Evolutionary conservation across 257 asterid genomes (phyloP).

Genomic region (Solanum neorickii): DNA sequence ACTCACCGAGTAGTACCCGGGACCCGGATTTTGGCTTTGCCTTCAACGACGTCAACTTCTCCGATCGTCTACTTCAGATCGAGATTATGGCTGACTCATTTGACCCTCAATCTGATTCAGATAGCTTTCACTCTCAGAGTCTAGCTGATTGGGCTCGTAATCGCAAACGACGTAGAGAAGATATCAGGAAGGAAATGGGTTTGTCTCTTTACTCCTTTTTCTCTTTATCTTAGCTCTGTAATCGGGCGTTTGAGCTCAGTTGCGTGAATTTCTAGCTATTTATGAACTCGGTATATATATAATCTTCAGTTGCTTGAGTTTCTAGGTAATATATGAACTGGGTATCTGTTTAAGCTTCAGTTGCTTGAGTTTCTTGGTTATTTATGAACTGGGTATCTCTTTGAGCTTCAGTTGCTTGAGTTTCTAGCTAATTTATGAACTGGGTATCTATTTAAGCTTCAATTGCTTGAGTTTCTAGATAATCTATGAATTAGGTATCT

Average conservation of each 20-base stretch:
- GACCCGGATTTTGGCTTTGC: conserved; percentile 62
- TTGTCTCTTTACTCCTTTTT: not conserved
- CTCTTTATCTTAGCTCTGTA: not conserved
- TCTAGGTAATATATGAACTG: not conserved
- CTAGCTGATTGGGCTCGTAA: conserved; percentile 44
- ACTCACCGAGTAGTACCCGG: conserved; percentile 18
- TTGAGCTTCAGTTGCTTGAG: not conserved
- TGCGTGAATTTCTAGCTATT: not conserved
- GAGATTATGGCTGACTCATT: conserved; percentile 38
- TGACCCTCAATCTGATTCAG: conserved; percentile 25
- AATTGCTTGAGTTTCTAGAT: not conserved
- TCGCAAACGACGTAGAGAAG: conserved; percentile 41
- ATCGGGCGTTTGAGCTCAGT: not conserved
- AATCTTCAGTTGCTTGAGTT: not conserved
- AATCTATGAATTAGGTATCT: not conserved
- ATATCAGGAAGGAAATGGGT: conserved; percentile 31
- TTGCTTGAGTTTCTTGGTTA: not conserved
- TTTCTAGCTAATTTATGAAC: not conserved
- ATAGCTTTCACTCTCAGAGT: conserved; percentile 12
- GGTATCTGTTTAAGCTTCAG: not conserved
- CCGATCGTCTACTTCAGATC: conserved; percentile 55
- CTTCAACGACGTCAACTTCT: conserved; percentile 58
- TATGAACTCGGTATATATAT: not conserved
- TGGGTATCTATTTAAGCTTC: not conserved
- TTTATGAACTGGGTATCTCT: not conserved